Conservation (phyloP, 495 filamentous ascomycete species). For the Apodospora peruviana region DNA sequence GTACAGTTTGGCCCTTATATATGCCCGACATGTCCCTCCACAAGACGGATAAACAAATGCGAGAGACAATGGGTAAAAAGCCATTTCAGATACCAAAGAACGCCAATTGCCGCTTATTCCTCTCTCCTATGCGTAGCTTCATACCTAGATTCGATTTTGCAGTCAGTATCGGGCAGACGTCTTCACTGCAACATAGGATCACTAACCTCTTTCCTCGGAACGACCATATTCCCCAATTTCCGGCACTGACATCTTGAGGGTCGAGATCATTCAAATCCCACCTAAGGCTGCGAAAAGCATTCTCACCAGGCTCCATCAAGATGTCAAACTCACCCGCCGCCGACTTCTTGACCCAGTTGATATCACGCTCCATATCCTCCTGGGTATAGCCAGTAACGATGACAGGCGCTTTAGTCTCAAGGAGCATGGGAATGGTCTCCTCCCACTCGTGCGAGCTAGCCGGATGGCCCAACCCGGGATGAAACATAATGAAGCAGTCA, state of each 20-base stretch:
- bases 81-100: too few species aligned
- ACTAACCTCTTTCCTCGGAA: conserved; percentile 95
- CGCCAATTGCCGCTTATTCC: too few species aligned
- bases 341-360: conserved; percentile 79
- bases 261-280: conserved; percentile 98
- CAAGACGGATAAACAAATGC: too few species aligned
- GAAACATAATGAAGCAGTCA: conserved; percentile 92
- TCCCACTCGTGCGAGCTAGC: conserved; percentile 90
- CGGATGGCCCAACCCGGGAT: conserved; percentile 92
- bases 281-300: conserved; percentile 85
- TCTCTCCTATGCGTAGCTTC: conserved; percentile 55
- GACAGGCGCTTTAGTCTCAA: conserved; percentile 93
- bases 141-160: conserved; percentile 38
- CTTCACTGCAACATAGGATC: conserved; percentile 2
- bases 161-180: too few species aligned
- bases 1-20: too few species aligned
- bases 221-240: conserved; percentile 95
- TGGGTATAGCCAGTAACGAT: conserved; percentile 94
- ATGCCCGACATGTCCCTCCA: too few species aligned
- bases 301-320: conserved; percentile 86
- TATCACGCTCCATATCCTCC: conserved; percentile 87
- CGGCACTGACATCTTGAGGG: conserved; percentile 87
- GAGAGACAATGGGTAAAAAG: too few species aligned
- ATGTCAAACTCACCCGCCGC: conserved; percentile 86
- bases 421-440: conserved; percentile 76